Evolutionary conservation across 2,329 filamentous ascomycete genomes (phyloP).

Genomic region (Colletotrichum spaethianum): DNA sequence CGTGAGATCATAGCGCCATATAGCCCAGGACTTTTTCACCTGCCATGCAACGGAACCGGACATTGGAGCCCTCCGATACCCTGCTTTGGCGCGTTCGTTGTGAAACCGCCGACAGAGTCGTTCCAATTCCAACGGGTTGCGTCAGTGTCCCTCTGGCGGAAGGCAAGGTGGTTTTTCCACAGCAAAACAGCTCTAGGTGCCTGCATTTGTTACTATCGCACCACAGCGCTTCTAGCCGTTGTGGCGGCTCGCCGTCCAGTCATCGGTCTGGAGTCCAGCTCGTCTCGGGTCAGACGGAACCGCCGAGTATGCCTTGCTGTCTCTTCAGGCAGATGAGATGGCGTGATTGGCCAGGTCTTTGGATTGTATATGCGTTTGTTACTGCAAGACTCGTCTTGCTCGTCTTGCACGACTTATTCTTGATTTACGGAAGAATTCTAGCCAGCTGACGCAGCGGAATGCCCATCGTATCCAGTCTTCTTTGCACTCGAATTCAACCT

Average conservation of each 20-base stretch:
- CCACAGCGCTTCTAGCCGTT: not conserved
- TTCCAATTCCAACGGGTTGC: not conserved
- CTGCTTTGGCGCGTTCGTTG: not conserved
- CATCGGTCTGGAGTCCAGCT: conserved; percentile 7
- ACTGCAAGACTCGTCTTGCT: conserved; percentile 23
- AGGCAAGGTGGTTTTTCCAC: not conserved
- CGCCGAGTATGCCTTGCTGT: conserved; percentile 33
- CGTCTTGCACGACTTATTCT: conserved; percentile 3
- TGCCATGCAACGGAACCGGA: not conserved
- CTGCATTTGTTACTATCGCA: not conserved
- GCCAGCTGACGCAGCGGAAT: not conserved
- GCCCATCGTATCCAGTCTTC: not conserved
- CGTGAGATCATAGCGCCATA: not conserved
- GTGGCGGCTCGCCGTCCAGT: conserved; percentile 29
- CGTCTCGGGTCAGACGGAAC: conserved; percentile 9
- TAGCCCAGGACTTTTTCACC: not conserved
- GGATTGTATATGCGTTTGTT: not conserved
- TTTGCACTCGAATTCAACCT: not conserved
- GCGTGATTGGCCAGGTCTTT: conserved; percentile 16
- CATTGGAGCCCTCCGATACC: not conserved
- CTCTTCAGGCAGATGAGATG: not conserved
- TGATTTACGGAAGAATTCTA: conserved; percentile 10
- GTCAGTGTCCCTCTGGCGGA: conserved; percentile 7
- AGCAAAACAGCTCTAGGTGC: not conserved
- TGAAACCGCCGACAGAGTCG: not conserved